These are phyloP conservation scores for Sporisorium reilianum DNA, from an alignment of 1,284 basidiomycete species.

Conservation along the genomic window DNA sequence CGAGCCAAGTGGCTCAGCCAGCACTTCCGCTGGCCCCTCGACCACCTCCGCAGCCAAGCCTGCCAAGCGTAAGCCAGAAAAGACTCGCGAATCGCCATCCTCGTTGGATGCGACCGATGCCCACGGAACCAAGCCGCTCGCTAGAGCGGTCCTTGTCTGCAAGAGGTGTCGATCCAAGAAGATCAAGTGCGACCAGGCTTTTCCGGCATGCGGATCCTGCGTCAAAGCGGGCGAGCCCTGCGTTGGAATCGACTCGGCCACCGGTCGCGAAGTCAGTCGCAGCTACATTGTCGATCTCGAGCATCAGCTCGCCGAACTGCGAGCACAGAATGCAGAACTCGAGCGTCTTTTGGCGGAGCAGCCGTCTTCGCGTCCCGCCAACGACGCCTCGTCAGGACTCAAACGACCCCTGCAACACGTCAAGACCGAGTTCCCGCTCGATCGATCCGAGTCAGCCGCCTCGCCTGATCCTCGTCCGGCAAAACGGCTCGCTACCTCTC, in stretches of 20 bases:
- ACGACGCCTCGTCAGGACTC: conserved; percentile 7
- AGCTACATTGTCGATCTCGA: conserved; percentile 53
- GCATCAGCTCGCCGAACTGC: conserved; percentile 39
- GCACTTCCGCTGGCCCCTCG: conserved; percentile 6
- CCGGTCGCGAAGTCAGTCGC: conserved; percentile 48
- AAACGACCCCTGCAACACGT: conserved; percentile 43
- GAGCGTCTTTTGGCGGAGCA: conserved; percentile 23
- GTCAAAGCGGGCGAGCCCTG: conserved; percentile 52
- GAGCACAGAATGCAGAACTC: conserved; percentile 44
- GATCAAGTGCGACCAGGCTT: conserved; percentile 54
- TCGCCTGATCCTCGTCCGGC: conserved; percentile 21
- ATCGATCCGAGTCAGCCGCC: conserved; percentile 20
- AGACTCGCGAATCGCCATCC: conserved; percentile 13
- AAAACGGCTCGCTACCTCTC: conserved; percentile 27
- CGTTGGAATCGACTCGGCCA: conserved; percentile 51
- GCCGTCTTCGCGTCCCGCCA: conserved; percentile 9
- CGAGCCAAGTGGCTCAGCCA: conserved; percentile 24
- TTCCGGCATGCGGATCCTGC: conserved; percentile 51
- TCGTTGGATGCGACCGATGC: conserved; percentile 10
- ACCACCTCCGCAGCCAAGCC: conserved; percentile 12
- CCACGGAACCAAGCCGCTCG: conserved; percentile 40
- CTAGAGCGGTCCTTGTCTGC: conserved; percentile 48
- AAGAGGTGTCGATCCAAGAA: conserved; percentile 52
- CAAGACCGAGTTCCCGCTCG: conserved; percentile 31
- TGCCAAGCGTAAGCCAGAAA: conserved; percentile 34